These are phyloP conservation scores for Geranium rotundifolium DNA, from an alignment of 345 rosid genomes.

Conservation along the genomic window DNA sequence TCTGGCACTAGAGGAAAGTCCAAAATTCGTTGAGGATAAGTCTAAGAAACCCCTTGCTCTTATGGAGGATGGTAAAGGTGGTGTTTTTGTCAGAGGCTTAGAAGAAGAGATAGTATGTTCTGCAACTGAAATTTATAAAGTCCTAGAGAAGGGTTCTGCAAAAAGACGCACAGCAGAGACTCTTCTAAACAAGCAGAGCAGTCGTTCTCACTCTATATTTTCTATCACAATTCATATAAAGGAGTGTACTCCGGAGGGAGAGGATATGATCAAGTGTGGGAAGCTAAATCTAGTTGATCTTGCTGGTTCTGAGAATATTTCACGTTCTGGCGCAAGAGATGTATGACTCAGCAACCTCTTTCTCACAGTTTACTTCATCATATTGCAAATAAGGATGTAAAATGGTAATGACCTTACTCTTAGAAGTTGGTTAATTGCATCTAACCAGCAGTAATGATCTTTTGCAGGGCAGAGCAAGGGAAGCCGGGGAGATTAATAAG, in stretches of 20 bases:
- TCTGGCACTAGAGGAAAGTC: conserved; percentile 78
- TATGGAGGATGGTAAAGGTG: conserved; percentile 99
- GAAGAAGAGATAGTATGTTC: conserved; percentile 95
- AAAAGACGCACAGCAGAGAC: conserved; percentile 99
- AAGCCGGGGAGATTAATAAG: conserved; percentile 98
- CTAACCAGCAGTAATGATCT: conserved; percentile 9
- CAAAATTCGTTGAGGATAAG: conserved; percentile 76
- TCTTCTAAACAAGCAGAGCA: conserved; percentile 96
- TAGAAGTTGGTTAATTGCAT: not conserved
- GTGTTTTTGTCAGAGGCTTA: conserved; percentile 88
- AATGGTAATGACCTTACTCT: not conserved
- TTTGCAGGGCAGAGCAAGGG: conserved; percentile 96
- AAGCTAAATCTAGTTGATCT: conserved; percentile 97
- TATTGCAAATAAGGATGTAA: not conserved
- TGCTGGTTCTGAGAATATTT: conserved; percentile 99
- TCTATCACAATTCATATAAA: conserved; percentile 94
- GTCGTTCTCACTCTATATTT: conserved; percentile 96
- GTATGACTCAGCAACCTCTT: conserved; percentile 20
- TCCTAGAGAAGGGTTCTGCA: conserved; percentile 92
- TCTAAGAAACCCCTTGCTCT: conserved; percentile 90
- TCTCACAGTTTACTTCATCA: not conserved
- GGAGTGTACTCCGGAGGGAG: conserved; percentile 95
- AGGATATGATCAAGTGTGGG: conserved; percentile 98
- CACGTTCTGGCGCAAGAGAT: conserved; percentile 98
- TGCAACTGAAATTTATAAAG: conserved; percentile 92